These are phyloP conservation scores for Corinectria fuckeliana DNA, from an alignment of 2,329 filamentous ascomycete species.

Conservation along the genomic window DNA sequence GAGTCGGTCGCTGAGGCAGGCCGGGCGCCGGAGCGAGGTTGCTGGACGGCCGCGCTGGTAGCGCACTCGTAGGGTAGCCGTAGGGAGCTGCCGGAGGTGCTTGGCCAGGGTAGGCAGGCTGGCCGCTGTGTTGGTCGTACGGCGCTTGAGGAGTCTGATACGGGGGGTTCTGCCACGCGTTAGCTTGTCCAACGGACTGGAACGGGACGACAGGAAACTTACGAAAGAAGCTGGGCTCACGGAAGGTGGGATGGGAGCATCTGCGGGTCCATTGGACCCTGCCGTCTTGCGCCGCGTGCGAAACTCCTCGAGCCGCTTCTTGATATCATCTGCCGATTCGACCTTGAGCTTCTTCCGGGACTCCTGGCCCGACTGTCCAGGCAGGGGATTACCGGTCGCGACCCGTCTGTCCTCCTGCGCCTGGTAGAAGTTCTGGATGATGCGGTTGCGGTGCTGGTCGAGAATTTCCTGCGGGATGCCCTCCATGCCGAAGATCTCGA, in stretches of 20 bases:
- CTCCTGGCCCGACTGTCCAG: conserved; percentile 69
- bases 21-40: conserved; percentile 47
- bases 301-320: conserved; percentile 79
- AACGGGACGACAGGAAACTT: conserved; percentile 44
- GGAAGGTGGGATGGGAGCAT: conserved; percentile 41
- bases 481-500: conserved; percentile 99
- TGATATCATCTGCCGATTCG: conserved; percentile 78
- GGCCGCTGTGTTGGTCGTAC: conserved; percentile 31
- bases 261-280: conserved; percentile 54
- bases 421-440: conserved; percentile 85
- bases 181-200: conserved; percentile 18
- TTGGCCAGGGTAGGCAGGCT: conserved; percentile 34
- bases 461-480: conserved; percentile 88
- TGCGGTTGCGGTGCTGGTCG: conserved; percentile 83
- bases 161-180: conserved; percentile 45
- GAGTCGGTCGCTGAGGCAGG: conserved; percentile 53
- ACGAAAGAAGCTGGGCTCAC: conserved; percentile 65
- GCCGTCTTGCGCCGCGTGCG: conserved; percentile 71
- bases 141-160: conserved; percentile 39
- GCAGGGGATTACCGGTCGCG: conserved; percentile 82
- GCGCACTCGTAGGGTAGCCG: conserved; percentile 49
- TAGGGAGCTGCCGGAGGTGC: conserved; percentile 35
- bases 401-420: conserved; percentile 82
- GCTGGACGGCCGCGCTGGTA: conserved; percentile 54
- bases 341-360: conserved; percentile 75